Base-by-base conservation (phyloP, 2,329 filamentous ascomycete species). In the Rhynchosporium agropyri region DNA sequence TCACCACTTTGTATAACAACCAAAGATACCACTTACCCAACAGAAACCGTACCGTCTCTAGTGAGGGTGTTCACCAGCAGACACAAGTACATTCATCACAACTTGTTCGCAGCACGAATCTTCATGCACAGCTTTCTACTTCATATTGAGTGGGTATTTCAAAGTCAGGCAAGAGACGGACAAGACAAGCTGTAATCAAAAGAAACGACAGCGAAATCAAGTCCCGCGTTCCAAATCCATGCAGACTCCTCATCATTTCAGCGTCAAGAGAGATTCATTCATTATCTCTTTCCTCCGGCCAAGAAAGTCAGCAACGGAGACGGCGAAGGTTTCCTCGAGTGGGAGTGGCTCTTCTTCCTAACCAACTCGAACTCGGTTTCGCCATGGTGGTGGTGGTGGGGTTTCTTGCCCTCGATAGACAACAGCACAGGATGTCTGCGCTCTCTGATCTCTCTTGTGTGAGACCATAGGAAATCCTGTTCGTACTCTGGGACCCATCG, bases 401-500 rank as follows among this genome's bases (percentile, higher is more conserved):
- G 66, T 31, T 70, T 67, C 45, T 69, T 63, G 2, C 58, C 63
- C 51, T 73, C 71, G 28, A 71, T 66, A 2, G 64, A 58, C 4
- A 72, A 20, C 43, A 72, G 26, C 2, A 70, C 43, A 9, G 65
- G 64, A 40, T 64, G 49, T 58, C 73, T 64, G 13, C 67, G 63
- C 55, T 74, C 73, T 10, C 73, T 63, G 66, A 91, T 74, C 49
- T 81, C 78, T 65, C 81, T 81, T 3, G 89, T 91, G 76, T 92
- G 89, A 49, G 84, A 82, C 82, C 90, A 93, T 55, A 92, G 82
- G 62, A 85, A 79, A 63, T 91, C 84, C 71, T 91, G 89, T 73
- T 91, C 84, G 65, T 84, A 83, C 69, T 91, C 86, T 3, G 85
- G 83, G 58, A 92, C 85, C 85, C 85, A 90, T 61, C 86, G 81